Percentiles rank a stretch among this genome's conserved stretches.
These are phyloP conservation scores for Fusarium sp. DNA, from an alignment of 2,329 filamentous ascomycete species.

Conservation along the genomic window DNA sequence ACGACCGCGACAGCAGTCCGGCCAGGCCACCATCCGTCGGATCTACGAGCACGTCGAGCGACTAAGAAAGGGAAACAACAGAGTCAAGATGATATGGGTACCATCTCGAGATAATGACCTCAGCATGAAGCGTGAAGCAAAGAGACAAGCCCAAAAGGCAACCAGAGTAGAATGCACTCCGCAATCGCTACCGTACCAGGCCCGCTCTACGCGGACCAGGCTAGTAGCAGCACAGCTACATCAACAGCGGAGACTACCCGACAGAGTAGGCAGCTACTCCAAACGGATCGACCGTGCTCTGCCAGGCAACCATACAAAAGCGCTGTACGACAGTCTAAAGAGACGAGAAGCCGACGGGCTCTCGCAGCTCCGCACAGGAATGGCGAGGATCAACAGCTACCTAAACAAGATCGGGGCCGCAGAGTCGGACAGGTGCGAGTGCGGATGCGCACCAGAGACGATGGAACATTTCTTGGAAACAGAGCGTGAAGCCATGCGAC, in stretches of 20 bases:
- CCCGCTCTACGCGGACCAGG: background rate
- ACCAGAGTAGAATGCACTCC: background rate
- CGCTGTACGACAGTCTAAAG: background rate
- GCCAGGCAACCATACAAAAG: background rate
- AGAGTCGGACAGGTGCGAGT: background rate
- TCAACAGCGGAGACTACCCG: background rate
- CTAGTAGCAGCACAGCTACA: background rate
- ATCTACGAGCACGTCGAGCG: slow-evolving; percentile 9
- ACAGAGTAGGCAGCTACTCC: slow-evolving; percentile 7
- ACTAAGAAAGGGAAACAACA: background rate
- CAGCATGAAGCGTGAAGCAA: background rate
- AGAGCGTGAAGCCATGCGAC: background rate
- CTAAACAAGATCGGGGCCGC: background rate
- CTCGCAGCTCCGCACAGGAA: background rate
- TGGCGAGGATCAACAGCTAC: slow-evolving; percentile 1
- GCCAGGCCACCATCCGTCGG: slow-evolving; percentile 14
- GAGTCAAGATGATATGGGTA: slow-evolving; percentile 9
- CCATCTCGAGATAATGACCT: background rate
- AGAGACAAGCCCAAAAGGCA: background rate
- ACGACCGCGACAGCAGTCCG: slow-evolving; percentile 21
- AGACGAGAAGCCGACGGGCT: background rate
- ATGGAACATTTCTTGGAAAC: background rate
- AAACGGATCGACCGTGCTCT: slow-evolving; percentile 2
- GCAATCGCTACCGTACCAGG: background rate
- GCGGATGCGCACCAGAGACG: background rate